Percentiles rank a stretch among this genome's conserved stretches.
Evolutionary conservation across 495 filamentous ascomycete species (phyloP).

Genomic region (Aspergillus kassunensis): DNA sequence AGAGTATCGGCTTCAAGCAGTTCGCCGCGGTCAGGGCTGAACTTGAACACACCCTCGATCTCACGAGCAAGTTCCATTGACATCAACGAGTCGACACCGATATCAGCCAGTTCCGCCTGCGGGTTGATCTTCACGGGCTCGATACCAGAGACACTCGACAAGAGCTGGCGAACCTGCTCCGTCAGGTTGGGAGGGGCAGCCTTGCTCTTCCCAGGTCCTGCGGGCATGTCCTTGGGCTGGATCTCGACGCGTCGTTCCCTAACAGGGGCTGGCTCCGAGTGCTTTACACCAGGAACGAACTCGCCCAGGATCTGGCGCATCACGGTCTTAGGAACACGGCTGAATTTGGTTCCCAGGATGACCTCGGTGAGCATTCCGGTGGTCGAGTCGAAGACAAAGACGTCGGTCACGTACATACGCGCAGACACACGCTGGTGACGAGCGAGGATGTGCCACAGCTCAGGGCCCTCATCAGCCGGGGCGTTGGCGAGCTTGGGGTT

Average conservation of each 20-base stretch:
- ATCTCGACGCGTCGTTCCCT: not conserved
- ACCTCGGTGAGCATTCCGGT: constrained; percentile 38
- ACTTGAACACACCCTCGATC: constrained; percentile 41
- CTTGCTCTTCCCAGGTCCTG: not conserved
- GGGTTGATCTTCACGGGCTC: constrained; percentile 34
- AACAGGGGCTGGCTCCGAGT: not conserved
- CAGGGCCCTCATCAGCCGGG: constrained; percentile 15
- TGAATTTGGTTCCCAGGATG: constrained; percentile 47
- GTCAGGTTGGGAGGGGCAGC: not conserved
- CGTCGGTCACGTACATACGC: constrained; percentile 37
- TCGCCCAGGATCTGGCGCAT: constrained; percentile 34
- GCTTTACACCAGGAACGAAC: not conserved
- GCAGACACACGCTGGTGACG: constrained; percentile 28
- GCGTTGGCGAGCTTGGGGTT: constrained; percentile 25
- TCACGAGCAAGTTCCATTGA: constrained; percentile 50
- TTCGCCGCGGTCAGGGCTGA: constrained; percentile 25
- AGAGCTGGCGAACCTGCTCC: constrained; percentile 2
- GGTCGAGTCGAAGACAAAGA: constrained; percentile 45
- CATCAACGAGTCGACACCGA: constrained; percentile 53
- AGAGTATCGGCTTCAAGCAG: constrained; percentile 27
- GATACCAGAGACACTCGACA: constrained; percentile 33
- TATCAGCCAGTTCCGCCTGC: constrained; percentile 35
- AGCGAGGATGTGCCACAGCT: constrained; percentile 43
- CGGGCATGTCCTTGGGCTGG: not conserved
- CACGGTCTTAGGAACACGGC: constrained; percentile 33